Evolutionary conservation across 2,329 filamentous ascomycete genomes (phyloP).

Genomic region (Amauroascus niger): DNA sequence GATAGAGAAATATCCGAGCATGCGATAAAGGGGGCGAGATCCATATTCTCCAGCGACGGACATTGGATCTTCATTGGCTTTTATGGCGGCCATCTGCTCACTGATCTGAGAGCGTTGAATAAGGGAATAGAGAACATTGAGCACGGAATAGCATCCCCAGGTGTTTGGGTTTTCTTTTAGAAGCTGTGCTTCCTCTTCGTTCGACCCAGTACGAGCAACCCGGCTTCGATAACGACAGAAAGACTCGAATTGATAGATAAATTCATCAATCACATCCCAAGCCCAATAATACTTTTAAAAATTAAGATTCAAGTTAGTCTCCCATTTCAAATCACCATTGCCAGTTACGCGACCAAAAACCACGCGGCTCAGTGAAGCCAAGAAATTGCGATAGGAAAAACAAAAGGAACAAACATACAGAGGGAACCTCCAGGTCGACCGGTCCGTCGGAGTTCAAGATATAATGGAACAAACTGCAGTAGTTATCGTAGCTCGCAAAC

Average conservation of each 20-base stretch:
- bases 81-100: slow-evolving; percentile 90
- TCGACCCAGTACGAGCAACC: slow-evolving; percentile 68
- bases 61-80: slow-evolving; percentile 81
- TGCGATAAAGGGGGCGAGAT: slow-evolving; percentile 85
- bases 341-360: not conserved
- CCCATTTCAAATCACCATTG: not conserved
- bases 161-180: slow-evolving; percentile 96
- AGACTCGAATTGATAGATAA: slow-evolving; percentile 99
- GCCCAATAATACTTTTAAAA: slow-evolving; percentile 94
- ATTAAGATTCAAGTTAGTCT: slow-evolving; percentile 10
- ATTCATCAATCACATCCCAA: slow-evolving; percentile 99
- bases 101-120: slow-evolving; percentile 98
- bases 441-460: slow-evolving; percentile 99
- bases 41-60: slow-evolving; percentile 92
- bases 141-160: slow-evolving; percentile 98
- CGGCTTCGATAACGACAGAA: slow-evolving; percentile 96
- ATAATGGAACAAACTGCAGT: slow-evolving; percentile 98
- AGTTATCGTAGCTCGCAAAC: slow-evolving; percentile 97
- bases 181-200: slow-evolving; percentile 83
- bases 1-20: slow-evolving; percentile 99
- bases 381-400: not conserved
- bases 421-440: slow-evolving; percentile 91
- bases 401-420: slow-evolving; percentile 56
- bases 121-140: slow-evolving; percentile 97
- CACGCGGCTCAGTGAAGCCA: not conserved